Evolutionary conservation across 2,329 filamentous ascomycete species (phyloP), one percentile per base, ranked within the genome.

Genomic region (Penicillium sp.): DNA sequence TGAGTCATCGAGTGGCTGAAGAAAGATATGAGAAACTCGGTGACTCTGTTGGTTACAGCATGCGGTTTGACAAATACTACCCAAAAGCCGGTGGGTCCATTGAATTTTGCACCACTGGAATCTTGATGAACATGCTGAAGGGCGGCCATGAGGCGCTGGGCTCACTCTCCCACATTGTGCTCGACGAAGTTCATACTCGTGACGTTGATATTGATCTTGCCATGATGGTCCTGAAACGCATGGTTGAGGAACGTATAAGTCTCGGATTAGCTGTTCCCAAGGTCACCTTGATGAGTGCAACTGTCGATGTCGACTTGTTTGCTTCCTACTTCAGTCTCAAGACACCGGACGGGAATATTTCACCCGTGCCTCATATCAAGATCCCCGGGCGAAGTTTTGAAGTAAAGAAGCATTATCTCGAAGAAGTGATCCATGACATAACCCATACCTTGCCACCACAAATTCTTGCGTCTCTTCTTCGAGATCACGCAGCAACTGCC

Each of bases 151-250:
- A 66, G 2, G 59, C 75, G 16, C 58, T 82, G 27, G 71, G 77
- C 47, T 67, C 66, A 1, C 63, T 75, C 29, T 79, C 79, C 3
- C 79, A 83, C 59, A 66, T 83, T 16, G 62, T 83, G 39, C 75
- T 83, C 52, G 80, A 83, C 58, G 81, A 83, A 63, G 77, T 81
- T 16, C 78, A 81, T 56, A 78, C 80, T 56, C 72, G 77, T 51
- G 74, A 76, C 61, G 66, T 77, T 16, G 60, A 69, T 10, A 75
- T 78, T 29, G 79, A 81, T 52, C 75, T 80, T 55, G 65, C 80
- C 24, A 69, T 82, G 61, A 71, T 79, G 32, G 60, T 77, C 11
- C 59, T 81, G 47, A 81, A 78, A 60, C 72, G 72, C 42, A 68
- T 68, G 13, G 67, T 80, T 36, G 60, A 66, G n/a, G 55, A 67